phyloP scores from a whole-genome alignment of 331 rosid genomes.

The Stylosanthes scabra region DNA sequence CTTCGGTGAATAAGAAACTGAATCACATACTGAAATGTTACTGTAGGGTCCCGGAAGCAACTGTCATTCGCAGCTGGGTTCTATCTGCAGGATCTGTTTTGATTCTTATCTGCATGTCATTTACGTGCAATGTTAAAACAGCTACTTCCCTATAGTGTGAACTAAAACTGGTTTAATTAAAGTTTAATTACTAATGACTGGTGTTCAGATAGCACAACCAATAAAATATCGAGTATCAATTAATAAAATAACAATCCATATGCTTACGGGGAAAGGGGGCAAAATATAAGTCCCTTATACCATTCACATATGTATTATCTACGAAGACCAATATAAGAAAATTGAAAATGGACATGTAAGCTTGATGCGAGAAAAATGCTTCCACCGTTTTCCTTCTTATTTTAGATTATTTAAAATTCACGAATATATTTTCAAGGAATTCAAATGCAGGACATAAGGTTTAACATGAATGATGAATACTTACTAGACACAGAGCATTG shows the following conservation, averaged over 20 bases:
- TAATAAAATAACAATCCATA: neutral
- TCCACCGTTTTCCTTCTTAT: conserved; percentile 9
- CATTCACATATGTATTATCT: neutral
- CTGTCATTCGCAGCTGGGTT: conserved; percentile 97
- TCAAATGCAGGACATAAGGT: conserved; percentile 20
- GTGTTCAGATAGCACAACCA: neutral
- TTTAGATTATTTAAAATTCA: conserved; percentile 14
- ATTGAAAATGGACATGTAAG: conserved; percentile 7
- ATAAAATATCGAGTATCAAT: neutral
- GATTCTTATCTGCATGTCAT: conserved; percentile 71
- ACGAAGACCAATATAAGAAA: neutral
- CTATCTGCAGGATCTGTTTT: conserved; percentile 99
- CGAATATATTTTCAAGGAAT: neutral
- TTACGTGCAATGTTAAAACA: conserved; percentile 32
- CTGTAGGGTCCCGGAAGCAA: conserved; percentile 93
- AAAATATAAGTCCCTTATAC: neutral
- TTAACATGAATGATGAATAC: conserved; percentile 40
- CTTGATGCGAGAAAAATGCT: conserved; percentile 18
- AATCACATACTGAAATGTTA: conserved; percentile 84
- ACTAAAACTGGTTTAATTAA: neutral
- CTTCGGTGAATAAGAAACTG: conserved; percentile 9
- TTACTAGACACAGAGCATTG: conserved; percentile 98
- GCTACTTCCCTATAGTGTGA: conserved; percentile 4
- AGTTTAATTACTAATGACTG: conserved; percentile 18
- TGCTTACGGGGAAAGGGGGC: neutral